These are phyloP conservation scores for Xylaria sp. DNA, from an alignment of 2,329 filamentous ascomycete species.

Conservation along the genomic window DNA sequence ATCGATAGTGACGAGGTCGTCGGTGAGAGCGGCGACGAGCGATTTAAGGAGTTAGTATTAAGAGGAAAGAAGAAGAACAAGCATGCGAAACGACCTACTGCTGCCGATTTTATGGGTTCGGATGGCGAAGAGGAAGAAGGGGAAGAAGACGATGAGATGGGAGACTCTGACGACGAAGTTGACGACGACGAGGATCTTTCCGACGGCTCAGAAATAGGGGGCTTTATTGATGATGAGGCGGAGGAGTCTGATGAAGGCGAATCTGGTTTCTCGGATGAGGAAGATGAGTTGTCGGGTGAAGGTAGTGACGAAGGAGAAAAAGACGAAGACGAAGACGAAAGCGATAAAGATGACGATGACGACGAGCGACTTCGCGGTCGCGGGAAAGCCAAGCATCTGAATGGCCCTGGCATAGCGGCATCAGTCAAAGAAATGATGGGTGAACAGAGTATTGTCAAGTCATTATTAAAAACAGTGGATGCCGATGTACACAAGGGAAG, in stretches of 20 bases:
- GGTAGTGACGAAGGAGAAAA: constrained; percentile 31
- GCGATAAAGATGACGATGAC: constrained; percentile 34
- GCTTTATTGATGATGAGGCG: constrained; percentile 36
- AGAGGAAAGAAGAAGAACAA: constrained; percentile 57
- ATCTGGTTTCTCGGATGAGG: constrained; percentile 18
- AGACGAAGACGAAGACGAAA: constrained; percentile 47
- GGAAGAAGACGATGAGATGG: constrained; percentile 8
- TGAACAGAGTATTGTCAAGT: constrained; percentile 72
- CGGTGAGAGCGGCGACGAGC: constrained; percentile 84
- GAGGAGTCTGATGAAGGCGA: constrained; percentile 35
- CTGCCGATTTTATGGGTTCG: constrained; percentile 66
- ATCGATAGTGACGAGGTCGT: constrained; percentile 77
- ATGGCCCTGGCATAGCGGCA: constrained; percentile 55
- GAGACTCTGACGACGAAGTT: constrained; percentile 35
- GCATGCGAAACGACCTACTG: constrained; percentile 57
- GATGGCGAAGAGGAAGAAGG: constrained; percentile 49
- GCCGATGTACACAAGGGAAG: constrained; percentile 85
- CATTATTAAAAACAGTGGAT: constrained; percentile 70
- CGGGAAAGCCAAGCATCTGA: constrained; percentile 46
- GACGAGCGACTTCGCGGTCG: constrained; percentile 46
- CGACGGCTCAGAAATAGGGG: constrained; percentile 29
- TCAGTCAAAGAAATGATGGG: constrained; percentile 76
- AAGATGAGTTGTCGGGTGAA: constrained; percentile 21
- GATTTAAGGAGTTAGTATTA: constrained; percentile 77
- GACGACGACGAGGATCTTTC: constrained; percentile 37